Evolutionary conservation across 1,284 basidiomycete species (phyloP).

Genomic region (Melampsora abietis-canadensis): DNA sequence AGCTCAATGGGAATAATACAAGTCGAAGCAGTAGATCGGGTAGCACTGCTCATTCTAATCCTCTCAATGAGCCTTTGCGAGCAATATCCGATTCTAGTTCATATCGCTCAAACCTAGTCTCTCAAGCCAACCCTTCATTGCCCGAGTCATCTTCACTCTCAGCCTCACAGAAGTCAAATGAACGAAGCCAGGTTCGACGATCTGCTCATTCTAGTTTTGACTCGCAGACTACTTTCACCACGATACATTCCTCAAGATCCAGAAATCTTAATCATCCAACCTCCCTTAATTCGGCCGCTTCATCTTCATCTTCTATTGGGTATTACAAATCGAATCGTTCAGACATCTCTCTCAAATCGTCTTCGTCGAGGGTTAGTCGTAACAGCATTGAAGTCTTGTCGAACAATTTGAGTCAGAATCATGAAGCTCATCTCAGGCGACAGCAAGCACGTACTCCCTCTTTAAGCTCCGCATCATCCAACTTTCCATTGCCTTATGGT

Average conservation of each 20-base stretch:
- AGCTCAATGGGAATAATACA: neutral
- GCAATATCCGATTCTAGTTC: neutral
- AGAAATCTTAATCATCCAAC: neutral
- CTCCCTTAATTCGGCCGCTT: neutral
- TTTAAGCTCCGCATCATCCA: conserved; percentile 20
- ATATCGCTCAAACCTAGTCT: neutral
- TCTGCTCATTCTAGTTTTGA: conserved; percentile 17
- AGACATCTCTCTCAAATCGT: conserved; percentile 8
- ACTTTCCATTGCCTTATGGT: conserved; percentile 1
- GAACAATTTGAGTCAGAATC: neutral
- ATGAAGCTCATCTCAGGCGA: neutral
- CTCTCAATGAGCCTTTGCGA: neutral
- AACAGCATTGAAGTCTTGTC: too few relatives aligned
- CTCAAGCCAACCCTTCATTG: neutral
- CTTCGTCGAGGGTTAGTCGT: neutral
- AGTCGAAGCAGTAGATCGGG: neutral
- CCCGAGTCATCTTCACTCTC: neutral
- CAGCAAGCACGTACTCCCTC: conserved; percentile 2
- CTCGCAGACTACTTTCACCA: conserved; percentile 21
- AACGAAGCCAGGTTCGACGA: neutral
- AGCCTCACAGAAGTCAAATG: conserved; percentile 6
- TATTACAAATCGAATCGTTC: conserved; percentile 23
- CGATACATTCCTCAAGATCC: conserved; percentile 14
- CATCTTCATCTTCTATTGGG: conserved; percentile 21
- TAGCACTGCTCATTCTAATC: neutral